Evolutionary conservation across 1,284 basidiomycete genomes (phyloP), one percentile per base, ranked within the genome.

Genomic region (Ustilago hordei): DNA sequence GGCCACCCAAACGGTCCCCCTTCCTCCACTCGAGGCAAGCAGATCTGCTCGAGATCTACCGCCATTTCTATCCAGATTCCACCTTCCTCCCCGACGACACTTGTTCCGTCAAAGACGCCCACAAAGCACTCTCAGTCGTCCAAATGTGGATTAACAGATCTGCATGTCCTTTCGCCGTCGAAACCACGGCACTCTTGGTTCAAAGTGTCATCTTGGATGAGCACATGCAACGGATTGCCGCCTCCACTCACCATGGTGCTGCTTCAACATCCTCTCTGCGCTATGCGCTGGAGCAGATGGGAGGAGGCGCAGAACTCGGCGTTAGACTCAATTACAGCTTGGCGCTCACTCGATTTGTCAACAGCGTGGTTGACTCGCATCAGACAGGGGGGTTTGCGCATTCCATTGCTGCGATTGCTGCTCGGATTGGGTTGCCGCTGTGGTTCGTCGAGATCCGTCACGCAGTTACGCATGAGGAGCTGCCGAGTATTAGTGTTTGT

Each of bases 401-500:
- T 45, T 93, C 95, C 1, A 98, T 99, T 80, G 91, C 93, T 0
- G 91, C 92, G 35, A 93, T 99, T 69, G 95, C 97, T 1, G 88
- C 90, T 3, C 92, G 95, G 72, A 90, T 99, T 31, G 92, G 92
- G 0, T 88, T 99, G 2, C 97, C 97, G 0, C 87, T 90, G 0
- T 95, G 93, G 91, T 89, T 99, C 19, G 95, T 99, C n/a, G 93
- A 98, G 75, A 88, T 99, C 6, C 90, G 96, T 41, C 96, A 99
- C 87, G 92, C 94, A 34, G 93, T 94, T 9, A 99, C 96, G 2
- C 96, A 99, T 84, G 96, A 99, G 83, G 94, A 97, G 76, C 87
- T 99, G 17, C 97, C 96, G 0, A 93, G 93, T 73, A 88, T 98
- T 2, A 90, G 91, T 55, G 87, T 95, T 8, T 89, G 98, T 11